Evolutionary conservation across 495 filamentous ascomycete genomes (phyloP), one percentile per base, ranked within the genome.

Genomic region (Penicillium herquei): DNA sequence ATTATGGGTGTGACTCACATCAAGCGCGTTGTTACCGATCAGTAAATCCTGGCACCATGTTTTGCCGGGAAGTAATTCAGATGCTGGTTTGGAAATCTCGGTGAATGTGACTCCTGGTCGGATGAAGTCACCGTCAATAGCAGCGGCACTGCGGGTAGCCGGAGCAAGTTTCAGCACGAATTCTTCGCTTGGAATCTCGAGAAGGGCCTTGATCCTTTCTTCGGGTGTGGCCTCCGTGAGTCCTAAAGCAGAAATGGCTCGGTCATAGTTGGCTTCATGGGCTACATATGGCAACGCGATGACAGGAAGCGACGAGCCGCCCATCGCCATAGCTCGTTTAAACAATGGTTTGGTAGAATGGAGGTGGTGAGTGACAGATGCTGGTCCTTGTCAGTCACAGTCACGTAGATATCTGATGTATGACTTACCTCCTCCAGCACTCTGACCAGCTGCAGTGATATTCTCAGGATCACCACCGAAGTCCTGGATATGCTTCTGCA

Each of bases 381-480:
- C 67, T 65, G 39, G 43, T 49, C 41, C 16, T 39, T 39, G 46
- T 62, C 30, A 60, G 40, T 13, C 37, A 11, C 31, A 8, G n/a
- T n/a, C 1, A 42, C 1, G 31, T 3, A 32, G 5, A 26, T 34
- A 21, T 31, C 3, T 17, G 13, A 13, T 17, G 10, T 44, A 35
- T 59, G 53, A 17, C 46, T 44, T 59, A 56, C 75, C 84, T 17
- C 76, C 87, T 12, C 87, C 87, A 11, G 87, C 87, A n/a, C 82
- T 86, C n/a, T 79, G 81, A 40, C 87, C 85, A 46, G 81, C 79
- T 16, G 87, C 78, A 8, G 84, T 83, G 11, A 90, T 79, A 55
- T 86, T 84, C 5, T 78, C 64, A 1, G 86, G 83, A 55, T 90
- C 83, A 26, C 87, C 87, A 18, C 86, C 87, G 58, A 91, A 90